phyloP scores from a whole-genome alignment of 2,329 filamentous ascomycete genomes.

The Parastagonospora avenae region DNA sequence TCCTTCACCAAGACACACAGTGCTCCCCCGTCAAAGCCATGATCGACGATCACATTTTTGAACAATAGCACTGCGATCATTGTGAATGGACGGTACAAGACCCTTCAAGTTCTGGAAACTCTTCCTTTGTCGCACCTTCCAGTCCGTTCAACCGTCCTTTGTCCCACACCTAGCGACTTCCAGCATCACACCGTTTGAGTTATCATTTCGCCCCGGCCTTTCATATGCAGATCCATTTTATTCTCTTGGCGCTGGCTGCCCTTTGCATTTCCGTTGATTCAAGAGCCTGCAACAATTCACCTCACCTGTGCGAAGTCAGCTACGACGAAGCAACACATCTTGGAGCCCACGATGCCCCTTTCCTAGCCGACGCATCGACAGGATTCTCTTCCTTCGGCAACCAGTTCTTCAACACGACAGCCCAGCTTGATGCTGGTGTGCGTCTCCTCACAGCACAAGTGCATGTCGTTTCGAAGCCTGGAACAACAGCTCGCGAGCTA shows the following conservation, averaged over 20 bases:
- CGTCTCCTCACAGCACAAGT: conserved; percentile 73
- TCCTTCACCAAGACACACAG: too few species aligned
- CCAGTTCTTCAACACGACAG: conserved; percentile 73
- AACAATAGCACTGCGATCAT: too few species aligned
- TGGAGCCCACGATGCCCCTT: conserved; percentile 74
- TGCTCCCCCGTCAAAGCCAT: too few species aligned
- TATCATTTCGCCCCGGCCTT: too few species aligned
- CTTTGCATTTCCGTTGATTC: conserved; percentile 3
- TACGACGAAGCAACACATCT: conserved; percentile 78
- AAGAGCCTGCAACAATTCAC: conserved; percentile 76
- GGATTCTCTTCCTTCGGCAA: conserved; percentile 67
- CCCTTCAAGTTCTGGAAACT: too few species aligned
- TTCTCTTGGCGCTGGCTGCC: conserved; percentile 15
- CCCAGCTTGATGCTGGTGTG: conserved; percentile 72
- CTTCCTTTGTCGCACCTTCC: too few species aligned
- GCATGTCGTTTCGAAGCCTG: conserved; percentile 59
- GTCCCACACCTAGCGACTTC: too few species aligned
- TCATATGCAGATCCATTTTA: not conserved
- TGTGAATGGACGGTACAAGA: too few species aligned
- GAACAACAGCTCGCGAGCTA: conserved; percentile 49
- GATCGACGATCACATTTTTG: too few species aligned
- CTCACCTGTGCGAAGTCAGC: conserved; percentile 66
- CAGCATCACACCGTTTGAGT: too few species aligned
- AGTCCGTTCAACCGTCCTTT: too few species aligned
- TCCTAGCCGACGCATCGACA: conserved; percentile 66